Percentiles rank a stretch among this genome's conserved stretches.
Evolutionary conservation across 257 asterid genomes (phyloP).

Genomic region (Salvia miltiorrhiza): DNA sequence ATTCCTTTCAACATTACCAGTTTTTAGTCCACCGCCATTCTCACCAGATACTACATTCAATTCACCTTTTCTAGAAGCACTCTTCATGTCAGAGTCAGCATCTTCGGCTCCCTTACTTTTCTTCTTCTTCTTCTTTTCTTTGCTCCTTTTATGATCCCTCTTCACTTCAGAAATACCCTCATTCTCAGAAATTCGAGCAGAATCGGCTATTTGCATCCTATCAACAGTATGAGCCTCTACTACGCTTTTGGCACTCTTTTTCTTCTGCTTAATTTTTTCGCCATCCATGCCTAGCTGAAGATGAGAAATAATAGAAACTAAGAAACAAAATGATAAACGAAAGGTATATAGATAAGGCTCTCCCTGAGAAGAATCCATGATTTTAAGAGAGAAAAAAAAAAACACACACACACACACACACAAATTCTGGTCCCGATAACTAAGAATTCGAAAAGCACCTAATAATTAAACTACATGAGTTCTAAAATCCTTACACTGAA

Average conservation of each 20-base stretch:
- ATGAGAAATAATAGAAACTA: not conserved
- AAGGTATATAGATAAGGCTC: not conserved
- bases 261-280: constrained; percentile 14
- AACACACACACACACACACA: too few relatives aligned
- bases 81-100: constrained; percentile 1
- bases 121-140: constrained; percentile 2
- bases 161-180: constrained; percentile 16
- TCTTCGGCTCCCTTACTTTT: constrained; percentile 7
- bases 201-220: not conserved
- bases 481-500: not conserved
- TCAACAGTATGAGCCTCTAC: constrained; percentile 8
- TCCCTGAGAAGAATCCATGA: not conserved
- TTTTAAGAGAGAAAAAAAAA: not conserved
- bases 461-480: not conserved
- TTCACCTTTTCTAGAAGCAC: constrained; percentile 10
- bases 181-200: constrained; percentile 13
- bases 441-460: not conserved
- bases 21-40: not conserved
- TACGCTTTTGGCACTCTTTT: not conserved
- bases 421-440: not conserved
- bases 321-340: not conserved
- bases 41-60: not conserved
- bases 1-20: constrained; percentile 8
- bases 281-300: constrained; percentile 20
- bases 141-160: constrained; percentile 5